These are phyloP conservation scores for Acacia acuminata DNA, from an alignment of 306 rosid species.

Conservation along the genomic window DNA sequence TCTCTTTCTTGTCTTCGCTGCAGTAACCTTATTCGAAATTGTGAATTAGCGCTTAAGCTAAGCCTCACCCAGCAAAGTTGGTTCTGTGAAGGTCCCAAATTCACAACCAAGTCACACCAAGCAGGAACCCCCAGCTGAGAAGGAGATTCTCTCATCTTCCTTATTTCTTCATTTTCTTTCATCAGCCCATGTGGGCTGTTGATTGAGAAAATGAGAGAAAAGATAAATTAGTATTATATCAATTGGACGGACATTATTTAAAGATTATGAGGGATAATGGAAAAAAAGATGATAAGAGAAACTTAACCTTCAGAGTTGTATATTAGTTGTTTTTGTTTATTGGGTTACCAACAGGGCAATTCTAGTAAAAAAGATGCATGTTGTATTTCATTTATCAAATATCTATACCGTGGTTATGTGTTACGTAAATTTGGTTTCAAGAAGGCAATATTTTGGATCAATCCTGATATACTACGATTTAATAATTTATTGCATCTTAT, in stretches of 20 bases:
- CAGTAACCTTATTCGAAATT: conserved; percentile 69
- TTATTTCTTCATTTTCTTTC: too few species aligned
- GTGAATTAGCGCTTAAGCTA: conserved; percentile 43
- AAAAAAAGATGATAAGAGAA: too few species aligned
- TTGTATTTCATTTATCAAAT: conserved; percentile 8
- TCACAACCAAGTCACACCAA: conserved; percentile 14
- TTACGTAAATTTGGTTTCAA: neutral
- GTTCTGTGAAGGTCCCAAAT: neutral
- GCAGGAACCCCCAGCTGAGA: conserved; percentile 2
- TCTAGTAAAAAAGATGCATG: neutral
- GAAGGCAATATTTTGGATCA: neutral
- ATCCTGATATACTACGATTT: neutral
- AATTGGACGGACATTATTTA: too few species aligned
- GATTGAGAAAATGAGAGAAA: too few species aligned
- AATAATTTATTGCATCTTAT: neutral
- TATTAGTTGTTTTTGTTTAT: neutral
- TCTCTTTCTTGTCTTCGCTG: conserved; percentile 94
- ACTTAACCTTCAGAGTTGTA: neutral
- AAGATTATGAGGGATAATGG: too few species aligned
- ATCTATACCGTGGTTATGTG: neutral
- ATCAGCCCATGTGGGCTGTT: too few species aligned
- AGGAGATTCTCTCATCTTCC: too few species aligned
- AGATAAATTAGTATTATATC: too few species aligned
- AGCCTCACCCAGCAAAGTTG: neutral
- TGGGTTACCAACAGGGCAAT: neutral